Conservation (phyloP, 345 rosid species). For the Dovyalis caffra region DNA sequence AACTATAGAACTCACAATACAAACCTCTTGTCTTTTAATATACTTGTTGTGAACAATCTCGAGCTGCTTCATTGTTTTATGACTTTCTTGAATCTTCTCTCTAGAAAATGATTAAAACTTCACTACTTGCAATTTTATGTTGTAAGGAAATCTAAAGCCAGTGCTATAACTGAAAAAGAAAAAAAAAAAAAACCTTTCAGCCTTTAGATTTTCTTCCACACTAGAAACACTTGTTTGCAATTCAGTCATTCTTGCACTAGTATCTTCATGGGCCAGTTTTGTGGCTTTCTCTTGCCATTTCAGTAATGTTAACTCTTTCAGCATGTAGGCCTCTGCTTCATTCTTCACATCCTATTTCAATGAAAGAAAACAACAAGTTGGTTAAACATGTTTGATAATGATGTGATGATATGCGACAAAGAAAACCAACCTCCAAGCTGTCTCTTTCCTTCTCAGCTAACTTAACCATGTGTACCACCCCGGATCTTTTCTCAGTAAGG, state of each 20-base stretch:
- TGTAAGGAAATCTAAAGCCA: neutral
- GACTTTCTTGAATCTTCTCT: slow-evolving; percentile 69
- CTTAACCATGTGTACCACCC: slow-evolving; percentile 98
- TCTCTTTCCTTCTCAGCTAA: slow-evolving; percentile 96
- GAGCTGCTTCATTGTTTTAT: slow-evolving; percentile 64
- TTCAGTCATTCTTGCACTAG: slow-evolving; percentile 52
- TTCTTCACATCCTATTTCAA: slow-evolving; percentile 73
- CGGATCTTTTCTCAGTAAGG: slow-evolving; percentile 83
- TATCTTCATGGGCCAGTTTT: slow-evolving; percentile 73
- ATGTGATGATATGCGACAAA: slow-evolving; percentile 8
- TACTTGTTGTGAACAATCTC: slow-evolving; percentile 71
- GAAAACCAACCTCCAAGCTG: slow-evolving; percentile 74
- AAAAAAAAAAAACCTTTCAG: slow-evolving; percentile 50
- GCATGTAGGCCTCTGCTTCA: slow-evolving; percentile 95
- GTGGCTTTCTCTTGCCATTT: slow-evolving; percentile 98
- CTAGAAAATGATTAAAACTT: slow-evolving; percentile 35
- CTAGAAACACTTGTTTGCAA: slow-evolving; percentile 47
- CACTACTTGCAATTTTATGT: neutral
- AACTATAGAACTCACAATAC: slow-evolving; percentile 22
- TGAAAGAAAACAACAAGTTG: slow-evolving; percentile 20
- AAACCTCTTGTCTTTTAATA: slow-evolving; percentile 79
- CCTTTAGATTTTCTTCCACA: slow-evolving; percentile 68
- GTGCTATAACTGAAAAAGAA: slow-evolving; percentile 3
- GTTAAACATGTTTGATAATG: slow-evolving; percentile 5
- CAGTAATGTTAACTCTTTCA: slow-evolving; percentile 74